Conservation (phyloP, 2,329 filamentous ascomycete species). For the Pestalotiopsis sp. region DNA sequence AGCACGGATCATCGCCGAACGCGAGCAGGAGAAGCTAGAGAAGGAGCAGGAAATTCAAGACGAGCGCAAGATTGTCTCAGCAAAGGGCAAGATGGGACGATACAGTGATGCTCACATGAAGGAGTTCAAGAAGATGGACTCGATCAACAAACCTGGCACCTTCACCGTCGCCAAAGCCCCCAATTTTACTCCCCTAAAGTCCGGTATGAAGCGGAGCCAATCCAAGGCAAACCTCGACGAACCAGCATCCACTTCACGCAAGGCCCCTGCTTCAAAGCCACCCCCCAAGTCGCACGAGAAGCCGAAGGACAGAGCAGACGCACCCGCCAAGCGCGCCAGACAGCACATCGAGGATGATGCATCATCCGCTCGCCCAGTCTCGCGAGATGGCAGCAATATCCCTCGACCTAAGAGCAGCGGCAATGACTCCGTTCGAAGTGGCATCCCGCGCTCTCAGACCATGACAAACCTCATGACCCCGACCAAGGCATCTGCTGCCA, state of each 20-base stretch:
- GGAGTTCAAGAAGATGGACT: constrained; percentile 97
- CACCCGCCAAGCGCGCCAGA: constrained; percentile 71
- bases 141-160: constrained; percentile 84
- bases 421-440: constrained; percentile 35
- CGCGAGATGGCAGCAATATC: constrained; percentile 53
- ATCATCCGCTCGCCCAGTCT: constrained; percentile 64
- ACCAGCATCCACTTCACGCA: constrained; percentile 44
- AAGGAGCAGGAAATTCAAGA: constrained; percentile 42
- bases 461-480: constrained; percentile 71
- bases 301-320: constrained; percentile 33
- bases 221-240: constrained; percentile 70
- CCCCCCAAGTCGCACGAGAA: constrained; percentile 25
- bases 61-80: constrained; percentile 74
- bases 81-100: constrained; percentile 76
- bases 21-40: constrained; percentile 55
- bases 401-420: constrained; percentile 50
- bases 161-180: constrained; percentile 58
- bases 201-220: constrained; percentile 36
- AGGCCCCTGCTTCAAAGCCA: constrained; percentile 30
- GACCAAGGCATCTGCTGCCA: constrained; percentile 74
- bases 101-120: constrained; percentile 87
- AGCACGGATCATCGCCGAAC: constrained; percentile 65
- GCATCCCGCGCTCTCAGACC: constrained; percentile 47
- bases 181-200: constrained; percentile 49
- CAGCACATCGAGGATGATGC: constrained; percentile 69